These are phyloP conservation scores for Acanthamoeba comandoni DNA, from an alignment of 208 protist genomes.

Conservation along the genomic window DNA sequence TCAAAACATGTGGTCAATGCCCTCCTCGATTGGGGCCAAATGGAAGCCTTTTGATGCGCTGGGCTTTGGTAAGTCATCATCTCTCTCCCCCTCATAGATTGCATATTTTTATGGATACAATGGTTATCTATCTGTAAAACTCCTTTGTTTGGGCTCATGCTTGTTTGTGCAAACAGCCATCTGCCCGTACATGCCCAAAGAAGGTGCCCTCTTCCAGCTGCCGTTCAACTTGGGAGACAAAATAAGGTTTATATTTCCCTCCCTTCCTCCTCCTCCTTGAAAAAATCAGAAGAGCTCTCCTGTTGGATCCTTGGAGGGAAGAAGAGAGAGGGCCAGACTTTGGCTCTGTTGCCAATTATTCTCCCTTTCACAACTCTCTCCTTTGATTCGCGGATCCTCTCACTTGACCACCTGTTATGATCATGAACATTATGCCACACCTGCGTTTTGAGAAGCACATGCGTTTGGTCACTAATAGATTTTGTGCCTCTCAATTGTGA, in stretches of 20 bases:
- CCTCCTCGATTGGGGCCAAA: constrained; percentile 63
- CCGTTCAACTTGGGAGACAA: constrained; percentile 69
- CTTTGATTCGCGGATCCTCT: no score
- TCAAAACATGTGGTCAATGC: constrained; percentile 61
- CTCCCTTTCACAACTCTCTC: no score
- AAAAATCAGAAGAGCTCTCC: no score
- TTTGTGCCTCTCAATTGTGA: not conserved
- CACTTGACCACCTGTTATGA: no score
- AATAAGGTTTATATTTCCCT: constrained; percentile 6
- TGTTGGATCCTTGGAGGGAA: no score
- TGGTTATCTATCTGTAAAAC: not conserved
- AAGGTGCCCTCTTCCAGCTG: constrained; percentile 58
- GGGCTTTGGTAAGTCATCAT: not conserved
- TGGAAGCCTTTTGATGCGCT: constrained; percentile 66
- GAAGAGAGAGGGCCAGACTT: no score
- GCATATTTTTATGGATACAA: not conserved
- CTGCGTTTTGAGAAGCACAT: no score
- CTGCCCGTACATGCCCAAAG: constrained; percentile 22
- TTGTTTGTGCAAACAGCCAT: constrained; percentile 1
- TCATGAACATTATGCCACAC: no score
- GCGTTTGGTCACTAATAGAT: no score
- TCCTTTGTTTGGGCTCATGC: not conserved
- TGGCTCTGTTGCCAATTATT: no score
- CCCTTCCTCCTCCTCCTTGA: no score
- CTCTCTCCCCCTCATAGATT: not conserved